Evolutionary conservation across 176 grass and related monocot species (phyloP), one percentile per base, ranked within the genome.

Genomic region (Lolium rigidum): DNA sequence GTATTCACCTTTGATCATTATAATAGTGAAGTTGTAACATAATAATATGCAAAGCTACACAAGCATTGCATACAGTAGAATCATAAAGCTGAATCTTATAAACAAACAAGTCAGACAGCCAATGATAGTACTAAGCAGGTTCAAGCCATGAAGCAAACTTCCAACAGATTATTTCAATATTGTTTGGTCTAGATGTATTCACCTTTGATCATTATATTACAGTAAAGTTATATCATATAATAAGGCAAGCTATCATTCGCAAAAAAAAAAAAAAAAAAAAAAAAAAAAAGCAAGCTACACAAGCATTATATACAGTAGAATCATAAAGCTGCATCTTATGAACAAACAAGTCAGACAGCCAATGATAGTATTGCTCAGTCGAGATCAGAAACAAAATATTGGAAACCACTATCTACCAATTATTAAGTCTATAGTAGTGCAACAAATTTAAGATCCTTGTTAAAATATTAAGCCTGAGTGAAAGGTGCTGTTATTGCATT

Each of bases 11-110:
- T 47, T 12, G 69, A 72, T 47, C 39, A 25, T 11, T 24, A 49
- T 49, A 74, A 47, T 41, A 48, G 21, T 48, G 46, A 70, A 70
- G 3, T 70, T 72, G 69, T 47, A 72, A 44, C 38, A 70, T 70
- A 35, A 21, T 43, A 43, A 7, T 43, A 43, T 43, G 41, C 6
- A 5, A 43, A 43, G 57, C 20, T 18, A 65, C 25, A 65, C 62
- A 65, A 31, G 38, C 67, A 38, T 20, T 22, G 20, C 17, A 57
- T 57, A 20, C 17, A 57, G 5, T 2, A 57, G 20, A 59, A 59
- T 59, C 20, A 59, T 21, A 59, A 59, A 59, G 59, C 59, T 25
- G n/a, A 62, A 24, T 25, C 21, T 11, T 62, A 22, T 62, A 25
- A 62, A 5, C 9, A 24, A 62, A 22, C 59, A 5, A 62, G 2